phyloP scores from a whole-genome alignment of 1,284 basidiomycete genomes.

The Earliella scabrosa region DNA sequence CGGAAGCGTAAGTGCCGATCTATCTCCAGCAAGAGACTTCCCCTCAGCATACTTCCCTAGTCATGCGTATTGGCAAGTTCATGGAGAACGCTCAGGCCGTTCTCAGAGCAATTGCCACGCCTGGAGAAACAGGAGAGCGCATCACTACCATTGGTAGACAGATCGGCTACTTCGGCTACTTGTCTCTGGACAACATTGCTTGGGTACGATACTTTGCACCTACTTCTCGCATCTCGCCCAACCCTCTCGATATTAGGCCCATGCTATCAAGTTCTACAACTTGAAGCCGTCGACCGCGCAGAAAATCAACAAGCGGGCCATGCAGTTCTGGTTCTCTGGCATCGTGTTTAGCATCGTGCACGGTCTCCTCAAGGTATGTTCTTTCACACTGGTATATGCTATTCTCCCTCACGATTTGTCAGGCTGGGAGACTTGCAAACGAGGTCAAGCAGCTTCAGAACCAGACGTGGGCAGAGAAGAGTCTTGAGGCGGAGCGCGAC shows the following conservation, averaged over 20 bases:
- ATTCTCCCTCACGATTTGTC: background rate
- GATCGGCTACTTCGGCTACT: constrained; percentile 90
- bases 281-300: constrained; percentile 69
- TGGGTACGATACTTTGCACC: constrained; percentile 60
- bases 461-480: constrained; percentile 59
- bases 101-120: constrained; percentile 71
- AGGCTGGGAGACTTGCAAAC: constrained; percentile 64
- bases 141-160: constrained; percentile 86
- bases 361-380: constrained; percentile 65
- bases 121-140: constrained; percentile 72
- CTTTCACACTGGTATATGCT: background rate
- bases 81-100: constrained; percentile 95
- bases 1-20: constrained; percentile 69
- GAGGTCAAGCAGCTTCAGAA: constrained; percentile 58
- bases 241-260: constrained; percentile 48
- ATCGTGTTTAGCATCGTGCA: constrained; percentile 80
- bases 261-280: constrained; percentile 71
- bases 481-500: constrained; percentile 70
- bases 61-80: constrained; percentile 93
- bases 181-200: constrained; percentile 79
- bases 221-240: background rate
- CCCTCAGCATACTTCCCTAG: constrained; percentile 43
- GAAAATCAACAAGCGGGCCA: constrained; percentile 73
- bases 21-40: background rate
- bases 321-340: constrained; percentile 91